Base-by-base conservation (phyloP, 495 filamentous ascomycete genomes). In the Neurospora hispaniola region DNA sequence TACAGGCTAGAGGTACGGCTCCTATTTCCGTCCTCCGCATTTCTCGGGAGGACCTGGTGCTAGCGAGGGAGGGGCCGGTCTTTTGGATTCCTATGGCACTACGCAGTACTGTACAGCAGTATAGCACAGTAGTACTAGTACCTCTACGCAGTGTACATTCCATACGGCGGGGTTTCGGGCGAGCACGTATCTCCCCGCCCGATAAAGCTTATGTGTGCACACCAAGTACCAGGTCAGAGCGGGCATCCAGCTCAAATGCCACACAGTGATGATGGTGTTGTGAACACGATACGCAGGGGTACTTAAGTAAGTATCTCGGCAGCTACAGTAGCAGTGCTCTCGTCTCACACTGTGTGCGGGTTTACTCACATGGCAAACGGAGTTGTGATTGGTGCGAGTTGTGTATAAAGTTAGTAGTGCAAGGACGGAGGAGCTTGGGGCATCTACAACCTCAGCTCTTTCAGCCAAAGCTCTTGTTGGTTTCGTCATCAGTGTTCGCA, bases 401-500 rank as follows among this genome's bases (percentile, higher is more conserved):
- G 54, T 18, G 9, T 35, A 66, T 38, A 38, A 38, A 4, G 35
- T 38, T 5, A 38, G 35, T 5, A 66, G 54, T 66, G 54, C 54
- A 31, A 31, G 20, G 42, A 7, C 42, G 16, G 46, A 54, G 46
- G 10, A 54, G 46, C 46, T 54, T 54, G 46, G 46, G 23, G 5
- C 54, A 31, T 31, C 54, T 62, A 12, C 27, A 62, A 62, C 54
- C 27, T 62, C 54, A 31, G 54, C 54, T 62, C 54, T 62, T 35
- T 35, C 54, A 5, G 5, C 54, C 54, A 38, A 62, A 62, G 54
- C 23, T 62, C 14, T 31, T 66, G 12, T 70, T 18, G 69, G 70
- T 78, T 72, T 74, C 75, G 77, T 78, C 77, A 78, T 78, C 71
- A 72, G 70, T 20, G 46, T 43, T 1, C 71, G 14, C 5, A 70